These are phyloP conservation scores for Pyrus bretschneideri DNA, from an alignment of 306 rosid genomes.

Conservation along the genomic window DNA sequence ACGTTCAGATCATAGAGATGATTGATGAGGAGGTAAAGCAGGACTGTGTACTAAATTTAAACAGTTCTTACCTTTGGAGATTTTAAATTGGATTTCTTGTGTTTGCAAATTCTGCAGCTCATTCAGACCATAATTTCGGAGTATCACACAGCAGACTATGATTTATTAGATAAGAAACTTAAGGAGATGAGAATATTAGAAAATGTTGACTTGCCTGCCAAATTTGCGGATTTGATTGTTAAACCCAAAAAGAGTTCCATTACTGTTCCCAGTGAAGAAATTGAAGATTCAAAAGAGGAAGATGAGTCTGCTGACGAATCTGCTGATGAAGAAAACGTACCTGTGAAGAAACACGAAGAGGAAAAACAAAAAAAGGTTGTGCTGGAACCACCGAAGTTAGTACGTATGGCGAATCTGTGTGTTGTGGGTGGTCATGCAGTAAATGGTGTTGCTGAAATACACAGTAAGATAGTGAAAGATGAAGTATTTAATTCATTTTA, in stretches of 20 bases:
- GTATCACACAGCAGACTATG: constrained; percentile 57
- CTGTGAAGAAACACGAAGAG: constrained; percentile 27
- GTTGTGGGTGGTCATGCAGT: constrained; percentile 98
- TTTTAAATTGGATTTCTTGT: constrained; percentile 20
- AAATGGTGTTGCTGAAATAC: constrained; percentile 98
- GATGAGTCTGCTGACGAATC: background rate
- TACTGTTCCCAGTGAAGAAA: constrained; percentile 27
- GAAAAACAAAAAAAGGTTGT: constrained; percentile 35
- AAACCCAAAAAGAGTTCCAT: constrained; percentile 34
- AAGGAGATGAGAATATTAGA: constrained; percentile 90
- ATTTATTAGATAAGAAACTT: constrained; percentile 59
- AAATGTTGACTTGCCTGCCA: constrained; percentile 75
- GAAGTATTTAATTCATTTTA: constrained; percentile 87
- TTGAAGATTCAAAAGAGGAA: constrained; percentile 15
- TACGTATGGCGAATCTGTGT: constrained; percentile 95
- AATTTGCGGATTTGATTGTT: constrained; percentile 52
- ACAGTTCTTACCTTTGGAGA: background rate
- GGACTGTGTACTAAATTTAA: constrained; percentile 7
- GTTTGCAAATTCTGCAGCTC: constrained; percentile 55
- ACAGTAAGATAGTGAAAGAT: constrained; percentile 89
- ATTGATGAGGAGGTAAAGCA: constrained; percentile 86
- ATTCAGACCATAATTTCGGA: constrained; percentile 57
- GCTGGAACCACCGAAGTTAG: constrained; percentile 79
- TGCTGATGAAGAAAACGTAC: constrained; percentile 27
- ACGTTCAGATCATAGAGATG: constrained; percentile 78